Conservation (phyloP, 805 yeast genomes). For the Schizosaccharomyces japonicus region DNA sequence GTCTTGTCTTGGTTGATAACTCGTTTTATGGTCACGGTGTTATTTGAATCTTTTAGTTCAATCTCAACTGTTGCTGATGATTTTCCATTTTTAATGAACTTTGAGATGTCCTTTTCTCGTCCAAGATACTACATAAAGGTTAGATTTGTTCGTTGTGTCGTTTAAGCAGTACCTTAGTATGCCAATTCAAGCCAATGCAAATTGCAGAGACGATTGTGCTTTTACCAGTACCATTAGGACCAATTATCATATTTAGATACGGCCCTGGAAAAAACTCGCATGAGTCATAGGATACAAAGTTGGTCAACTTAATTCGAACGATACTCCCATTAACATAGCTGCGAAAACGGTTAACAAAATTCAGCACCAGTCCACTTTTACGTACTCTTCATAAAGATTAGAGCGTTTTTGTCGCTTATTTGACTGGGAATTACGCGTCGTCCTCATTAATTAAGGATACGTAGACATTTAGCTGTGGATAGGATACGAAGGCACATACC, state of each 20-base stretch:
- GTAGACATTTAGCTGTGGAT: no score
- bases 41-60: conserved; percentile 19
- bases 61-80: conserved; percentile 25
- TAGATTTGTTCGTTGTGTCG: conserved; percentile 6
- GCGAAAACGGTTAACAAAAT: background rate
- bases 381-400: no score
- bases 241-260: conserved; percentile 69
- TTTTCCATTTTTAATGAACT: conserved; percentile 52
- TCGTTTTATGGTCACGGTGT: conserved; percentile 17
- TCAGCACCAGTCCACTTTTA: no score
- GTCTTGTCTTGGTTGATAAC: conserved; percentile 16
- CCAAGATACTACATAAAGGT: conserved; percentile 26
- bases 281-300: conserved; percentile 40
- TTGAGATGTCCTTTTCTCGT: conserved; percentile 32
- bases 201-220: conserved; percentile 83
- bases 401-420: no score
- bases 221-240: conserved; percentile 94
- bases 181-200: conserved; percentile 72
- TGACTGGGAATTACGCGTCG: no score
- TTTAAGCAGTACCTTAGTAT: conserved; percentile 21
- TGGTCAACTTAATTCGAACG: conserved; percentile 27
- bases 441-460: no score
- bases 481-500: no score
- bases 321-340: conserved; percentile 27
- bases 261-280: conserved; percentile 58